Percentiles rank a stretch among this genome's conserved stretches.
Conservation (phyloP, 331 rosid species). For the Quercus phellos region DNA sequence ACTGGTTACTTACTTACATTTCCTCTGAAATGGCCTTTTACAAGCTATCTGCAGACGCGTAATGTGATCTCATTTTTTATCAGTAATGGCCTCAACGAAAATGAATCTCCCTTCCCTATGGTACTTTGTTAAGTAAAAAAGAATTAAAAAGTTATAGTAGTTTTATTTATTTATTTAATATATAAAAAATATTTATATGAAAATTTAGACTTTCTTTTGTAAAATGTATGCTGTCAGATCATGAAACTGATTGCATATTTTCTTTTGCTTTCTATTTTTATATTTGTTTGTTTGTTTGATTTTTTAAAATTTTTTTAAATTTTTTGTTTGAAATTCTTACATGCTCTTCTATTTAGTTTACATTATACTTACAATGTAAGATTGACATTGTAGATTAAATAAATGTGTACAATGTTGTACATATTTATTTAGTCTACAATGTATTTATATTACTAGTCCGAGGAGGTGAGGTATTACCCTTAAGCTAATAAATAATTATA, state of each 20-base stretch:
- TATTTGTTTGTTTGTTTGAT: not conserved
- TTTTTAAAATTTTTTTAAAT: no score
- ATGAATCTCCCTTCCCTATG: conserved; percentile 1
- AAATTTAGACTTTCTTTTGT: not conserved
- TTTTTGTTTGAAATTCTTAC: not conserved
- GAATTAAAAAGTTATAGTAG: not conserved
- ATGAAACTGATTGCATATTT: not conserved
- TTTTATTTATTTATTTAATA: not conserved
- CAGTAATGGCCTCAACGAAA: not conserved
- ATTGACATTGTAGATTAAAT: no score
- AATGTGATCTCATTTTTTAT: not conserved
- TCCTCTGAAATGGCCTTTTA: not conserved
- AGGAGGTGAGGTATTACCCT: no score
- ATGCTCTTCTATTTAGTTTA: not conserved
- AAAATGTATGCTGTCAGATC: not conserved
- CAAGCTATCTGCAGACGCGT: conserved; percentile 3
- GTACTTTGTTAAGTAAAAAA: not conserved
- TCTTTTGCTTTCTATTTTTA: not conserved
- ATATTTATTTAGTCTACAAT: no score
- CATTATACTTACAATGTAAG: no score
- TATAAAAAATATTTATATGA: not conserved
- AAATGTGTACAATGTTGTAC: no score
- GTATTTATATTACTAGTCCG: no score
- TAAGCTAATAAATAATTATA: no score
- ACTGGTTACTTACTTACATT: not conserved